Percentiles rank a stretch among this genome's conserved stretches.
These are phyloP conservation scores for Setaria italica DNA, from an alignment of 202 grass and related monocot genomes.

Conservation along the genomic window DNA sequence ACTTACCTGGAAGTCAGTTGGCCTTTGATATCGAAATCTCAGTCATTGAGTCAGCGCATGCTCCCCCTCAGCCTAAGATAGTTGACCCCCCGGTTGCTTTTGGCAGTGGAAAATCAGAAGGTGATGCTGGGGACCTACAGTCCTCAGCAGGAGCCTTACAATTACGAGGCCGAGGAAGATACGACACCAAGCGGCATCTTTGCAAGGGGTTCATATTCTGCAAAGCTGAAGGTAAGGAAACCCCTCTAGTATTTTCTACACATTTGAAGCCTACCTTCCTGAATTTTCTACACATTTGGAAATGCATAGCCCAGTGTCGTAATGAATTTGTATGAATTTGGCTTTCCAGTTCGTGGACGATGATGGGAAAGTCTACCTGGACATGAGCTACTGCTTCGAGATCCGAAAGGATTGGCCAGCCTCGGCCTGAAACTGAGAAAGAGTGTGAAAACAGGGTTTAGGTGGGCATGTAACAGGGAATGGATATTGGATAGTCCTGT, in stretches of 20 bases:
- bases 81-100: not conserved
- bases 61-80: not conserved
- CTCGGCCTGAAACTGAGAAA: not conserved
- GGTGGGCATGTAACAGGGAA: not conserved
- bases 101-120: constrained; percentile 56
- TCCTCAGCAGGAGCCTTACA: constrained; percentile 65
- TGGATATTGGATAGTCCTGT: not conserved
- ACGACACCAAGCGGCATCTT: constrained; percentile 59
- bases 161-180: constrained; percentile 63
- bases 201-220: constrained; percentile 60
- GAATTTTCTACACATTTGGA: not conserved
- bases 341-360: constrained; percentile 62
- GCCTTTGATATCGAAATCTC: not conserved
- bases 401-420: constrained; percentile 65
- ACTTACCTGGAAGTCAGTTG: not conserved
- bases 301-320: not conserved
- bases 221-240: constrained; percentile 56
- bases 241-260: not conserved
- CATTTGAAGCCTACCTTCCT: not conserved
- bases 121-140: constrained; percentile 69
- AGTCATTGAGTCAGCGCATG: not conserved
- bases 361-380: constrained; percentile 66
- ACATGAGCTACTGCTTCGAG: constrained; percentile 66
- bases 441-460: not conserved
- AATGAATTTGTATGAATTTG: not conserved